Base-by-base conservation (phyloP, 768 basidiomycete species). In the Tremella mesenterica region DNA sequence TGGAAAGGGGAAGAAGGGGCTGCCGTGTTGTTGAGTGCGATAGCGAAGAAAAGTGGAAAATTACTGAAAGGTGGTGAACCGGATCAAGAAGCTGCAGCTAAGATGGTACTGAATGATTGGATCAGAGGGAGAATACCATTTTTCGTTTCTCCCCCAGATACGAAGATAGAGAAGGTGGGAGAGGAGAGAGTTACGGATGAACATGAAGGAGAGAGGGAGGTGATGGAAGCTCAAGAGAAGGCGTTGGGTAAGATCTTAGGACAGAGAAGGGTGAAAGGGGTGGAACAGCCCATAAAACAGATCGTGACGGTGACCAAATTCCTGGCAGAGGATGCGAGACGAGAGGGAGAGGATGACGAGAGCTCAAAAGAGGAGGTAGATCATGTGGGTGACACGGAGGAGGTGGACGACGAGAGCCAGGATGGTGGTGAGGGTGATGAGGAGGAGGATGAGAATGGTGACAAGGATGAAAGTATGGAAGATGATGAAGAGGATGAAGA, bases 71-170 rank as follows among this genome's bases (percentile, higher is more conserved):
- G 90, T 45, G 95, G 95, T 55, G 93, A 97, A 72, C 88, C 93
- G 2, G 91, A 95, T 73, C 70, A 85, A 41, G 88, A 96, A 66
- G 81, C 86, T 3, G 90, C 92, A 26, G 86, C 93, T 27, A 97
- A 92, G 77, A 92, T 99, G 71, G 77, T 97, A 44, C 75, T 99
- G 66, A 88, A 84, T 71, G 95, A 96, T 72, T 96, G 93, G 93
- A 90, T 96, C 54, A 79, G 95, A 43, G 95, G 93, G 7, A 85
- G 89, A 63, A 93, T 99, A 67, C 95, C 95, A 18, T 99, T 84
- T 79, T 99, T 96, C 67, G 91, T 90, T 31, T 71, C 85, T 12
- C 95, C 95, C 13, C 93, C 93, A 51, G 89, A 88, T 70, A 23
- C 31, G 14, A 53, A 58, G 53, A 28, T 36, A 20, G 27, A 41